phyloP scores from a whole-genome alignment of 106 monocot genomes.

The Dendrobium chrysotoxum region DNA sequence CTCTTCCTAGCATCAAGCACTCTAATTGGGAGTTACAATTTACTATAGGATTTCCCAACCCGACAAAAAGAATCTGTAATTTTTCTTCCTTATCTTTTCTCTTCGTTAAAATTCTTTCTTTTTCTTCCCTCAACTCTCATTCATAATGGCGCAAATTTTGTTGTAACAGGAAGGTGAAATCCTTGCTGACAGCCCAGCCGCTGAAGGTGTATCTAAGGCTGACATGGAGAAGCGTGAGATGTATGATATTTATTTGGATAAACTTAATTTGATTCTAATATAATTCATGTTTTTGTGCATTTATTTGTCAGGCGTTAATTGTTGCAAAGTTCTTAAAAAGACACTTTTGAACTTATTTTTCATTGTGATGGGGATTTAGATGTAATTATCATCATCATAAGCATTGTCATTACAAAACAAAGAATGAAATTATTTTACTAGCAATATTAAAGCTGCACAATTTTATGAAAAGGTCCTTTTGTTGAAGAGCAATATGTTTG shows the following conservation, averaged over 20 bases:
- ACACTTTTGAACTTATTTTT: background rate
- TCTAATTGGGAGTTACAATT: background rate
- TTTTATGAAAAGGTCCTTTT: background rate
- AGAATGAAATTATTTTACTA: background rate
- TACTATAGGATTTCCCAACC: background rate
- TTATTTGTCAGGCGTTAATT: background rate
- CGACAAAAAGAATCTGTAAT: background rate
- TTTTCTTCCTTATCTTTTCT: background rate
- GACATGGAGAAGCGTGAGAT: conserved; percentile 85
- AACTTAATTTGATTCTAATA: background rate
- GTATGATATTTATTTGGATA: conserved; percentile 34
- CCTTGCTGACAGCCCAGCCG: conserved; percentile 60
- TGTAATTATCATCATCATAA: background rate
- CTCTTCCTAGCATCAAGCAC: background rate
- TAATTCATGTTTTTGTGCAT: background rate
- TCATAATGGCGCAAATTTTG: background rate
- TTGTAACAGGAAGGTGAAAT: conserved; percentile 86
- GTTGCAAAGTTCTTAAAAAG: background rate
- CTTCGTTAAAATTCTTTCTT: background rate
- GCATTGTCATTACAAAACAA: background rate
- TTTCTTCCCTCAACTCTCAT: background rate
- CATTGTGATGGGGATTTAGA: background rate
- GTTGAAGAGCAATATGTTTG: background rate
- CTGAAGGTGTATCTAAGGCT: conserved; percentile 83
- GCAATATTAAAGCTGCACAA: background rate